A percentile compares a stretch with the other conserved stretches of the same genome.
Conservation (phyloP, 345 rosid species). For the Microthlaspi erraticum region DNA sequence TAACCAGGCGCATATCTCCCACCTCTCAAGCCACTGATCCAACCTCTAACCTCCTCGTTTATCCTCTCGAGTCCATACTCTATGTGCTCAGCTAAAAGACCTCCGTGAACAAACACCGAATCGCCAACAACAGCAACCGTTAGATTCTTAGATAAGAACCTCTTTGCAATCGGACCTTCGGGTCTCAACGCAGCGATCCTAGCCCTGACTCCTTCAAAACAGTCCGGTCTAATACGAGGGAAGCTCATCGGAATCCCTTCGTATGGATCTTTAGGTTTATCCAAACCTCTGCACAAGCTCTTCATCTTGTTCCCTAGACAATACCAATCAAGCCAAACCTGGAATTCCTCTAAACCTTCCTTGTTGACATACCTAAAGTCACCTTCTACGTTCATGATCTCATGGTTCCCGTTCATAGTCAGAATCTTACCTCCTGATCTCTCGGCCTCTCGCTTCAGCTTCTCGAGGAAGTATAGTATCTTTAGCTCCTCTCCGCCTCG, state of each 20-base stretch:
- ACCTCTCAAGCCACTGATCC: conserved; percentile 64
- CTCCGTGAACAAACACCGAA: conserved; percentile 88
- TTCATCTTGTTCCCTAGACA: conserved; percentile 69
- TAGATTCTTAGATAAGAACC: conserved; percentile 63
- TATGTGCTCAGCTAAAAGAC: conserved; percentile 68
- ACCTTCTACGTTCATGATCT: conserved; percentile 86
- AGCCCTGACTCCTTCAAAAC: conserved; percentile 57
- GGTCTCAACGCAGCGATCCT: conserved; percentile 89
- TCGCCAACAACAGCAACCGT: conserved; percentile 89
- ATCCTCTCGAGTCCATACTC: conserved; percentile 80
- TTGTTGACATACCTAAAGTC: conserved; percentile 77
- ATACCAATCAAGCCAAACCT: conserved; percentile 81
- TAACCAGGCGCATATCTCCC: conserved; percentile 50
- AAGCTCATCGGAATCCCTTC: conserved; percentile 66
- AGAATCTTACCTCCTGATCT: conserved; percentile 66
- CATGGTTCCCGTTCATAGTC: conserved; percentile 94
- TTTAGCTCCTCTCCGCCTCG: conserved; percentile 86
- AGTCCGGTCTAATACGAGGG: conserved; percentile 51
- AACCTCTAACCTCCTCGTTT: conserved; percentile 76
- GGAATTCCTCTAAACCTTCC: conserved; percentile 70
- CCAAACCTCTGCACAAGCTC: conserved; percentile 58
- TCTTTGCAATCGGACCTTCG: conserved; percentile 66
- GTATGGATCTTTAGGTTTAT: conserved; percentile 57
- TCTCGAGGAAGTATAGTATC: conserved; percentile 81
- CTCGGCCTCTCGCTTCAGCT: conserved; percentile 69